phyloP scores from a whole-genome alignment of 2,329 filamentous ascomycete species.

The Pseudogymnoascus sp. region DNA sequence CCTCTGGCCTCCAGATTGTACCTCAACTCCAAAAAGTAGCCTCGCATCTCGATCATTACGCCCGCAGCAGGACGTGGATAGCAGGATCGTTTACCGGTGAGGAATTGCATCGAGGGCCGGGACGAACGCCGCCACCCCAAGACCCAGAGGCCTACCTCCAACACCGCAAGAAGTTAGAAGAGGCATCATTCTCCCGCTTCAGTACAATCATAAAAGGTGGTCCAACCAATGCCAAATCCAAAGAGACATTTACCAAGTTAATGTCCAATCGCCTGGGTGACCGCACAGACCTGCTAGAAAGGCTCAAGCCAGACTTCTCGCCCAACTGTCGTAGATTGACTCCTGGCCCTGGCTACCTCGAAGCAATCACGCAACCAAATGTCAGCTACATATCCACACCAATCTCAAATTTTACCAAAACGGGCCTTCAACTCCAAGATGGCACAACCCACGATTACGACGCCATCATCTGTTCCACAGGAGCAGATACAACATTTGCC shows the following conservation, averaged over 20 bases:
- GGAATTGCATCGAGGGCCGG: constrained; percentile 30
- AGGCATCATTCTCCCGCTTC: constrained; percentile 49
- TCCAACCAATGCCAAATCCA: constrained; percentile 40
- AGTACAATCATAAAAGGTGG: constrained; percentile 46
- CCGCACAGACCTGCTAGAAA: constrained; percentile 47
- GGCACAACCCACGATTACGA: constrained; percentile 22
- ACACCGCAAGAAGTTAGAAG: constrained; percentile 48
- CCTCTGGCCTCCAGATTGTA: constrained; percentile 51
- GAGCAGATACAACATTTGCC: constrained; percentile 14
- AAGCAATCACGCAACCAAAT: constrained; percentile 36
- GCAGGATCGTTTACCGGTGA: constrained; percentile 52
- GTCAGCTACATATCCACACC: constrained; percentile 34
- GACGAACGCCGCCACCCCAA: constrained; percentile 41
- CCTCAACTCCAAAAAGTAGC: constrained; percentile 44
- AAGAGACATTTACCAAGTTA: constrained; percentile 40
- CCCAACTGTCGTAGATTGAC: constrained; percentile 37
- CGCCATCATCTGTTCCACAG: constrained; percentile 27
- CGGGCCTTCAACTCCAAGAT: constrained; percentile 26
- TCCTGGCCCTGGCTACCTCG: constrained; percentile 40
- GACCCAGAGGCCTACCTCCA: constrained; percentile 52
- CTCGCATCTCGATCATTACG: constrained; percentile 54
- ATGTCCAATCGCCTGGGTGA: constrained; percentile 47
- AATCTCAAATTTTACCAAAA: constrained; percentile 28
- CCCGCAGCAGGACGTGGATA: constrained; percentile 58
- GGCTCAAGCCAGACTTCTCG: constrained; percentile 46